A percentile compares a stretch with the other conserved stretches of the same genome.
These are phyloP conservation scores for Mucor saturninus DNA, from an alignment of 371 early-diverging fungal species.

Conservation along the genomic window DNA sequence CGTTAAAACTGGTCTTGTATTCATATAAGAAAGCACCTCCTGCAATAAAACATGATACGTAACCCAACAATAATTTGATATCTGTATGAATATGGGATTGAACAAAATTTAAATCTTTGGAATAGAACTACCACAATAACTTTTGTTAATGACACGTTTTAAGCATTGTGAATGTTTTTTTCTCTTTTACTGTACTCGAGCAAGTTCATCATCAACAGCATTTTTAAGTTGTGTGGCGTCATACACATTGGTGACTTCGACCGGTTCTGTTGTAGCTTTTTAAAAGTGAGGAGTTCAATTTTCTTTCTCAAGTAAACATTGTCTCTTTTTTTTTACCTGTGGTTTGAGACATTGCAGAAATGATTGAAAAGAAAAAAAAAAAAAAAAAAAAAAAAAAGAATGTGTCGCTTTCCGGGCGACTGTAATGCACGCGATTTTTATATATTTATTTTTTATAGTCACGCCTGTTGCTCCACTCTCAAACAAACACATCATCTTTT, in stretches of 20 bases:
- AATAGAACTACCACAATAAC: constrained; percentile 23
- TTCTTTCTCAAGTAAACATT: not conserved
- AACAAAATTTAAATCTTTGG: constrained; percentile 24
- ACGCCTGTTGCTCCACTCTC: too few species aligned
- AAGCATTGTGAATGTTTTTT: not conserved
- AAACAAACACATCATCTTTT: too few species aligned
- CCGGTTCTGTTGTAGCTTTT: constrained; percentile 15
- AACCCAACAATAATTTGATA: constrained; percentile 47
- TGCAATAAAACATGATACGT: constrained; percentile 46
- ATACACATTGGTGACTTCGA: constrained; percentile 42
- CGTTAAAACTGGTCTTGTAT: constrained; percentile 43
- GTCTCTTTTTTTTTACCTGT: not conserved
- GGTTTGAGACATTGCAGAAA: not conserved
- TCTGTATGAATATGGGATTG: constrained; percentile 47
- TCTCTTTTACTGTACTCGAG: constrained; percentile 31
- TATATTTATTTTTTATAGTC: too few species aligned
- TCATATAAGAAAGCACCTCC: constrained; percentile 44
- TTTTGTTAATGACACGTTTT: not conserved
- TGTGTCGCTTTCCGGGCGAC: not conserved
- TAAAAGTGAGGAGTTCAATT: not conserved
- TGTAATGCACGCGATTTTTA: not conserved
- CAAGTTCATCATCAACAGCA: constrained; percentile 50
- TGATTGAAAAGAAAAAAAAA: not conserved
- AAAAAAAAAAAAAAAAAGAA: not conserved
- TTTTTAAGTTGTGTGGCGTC: constrained; percentile 46